Evolutionary conservation across 2,329 filamentous ascomycete species (phyloP).

Genomic region (Xylaria hypoxylon): DNA sequence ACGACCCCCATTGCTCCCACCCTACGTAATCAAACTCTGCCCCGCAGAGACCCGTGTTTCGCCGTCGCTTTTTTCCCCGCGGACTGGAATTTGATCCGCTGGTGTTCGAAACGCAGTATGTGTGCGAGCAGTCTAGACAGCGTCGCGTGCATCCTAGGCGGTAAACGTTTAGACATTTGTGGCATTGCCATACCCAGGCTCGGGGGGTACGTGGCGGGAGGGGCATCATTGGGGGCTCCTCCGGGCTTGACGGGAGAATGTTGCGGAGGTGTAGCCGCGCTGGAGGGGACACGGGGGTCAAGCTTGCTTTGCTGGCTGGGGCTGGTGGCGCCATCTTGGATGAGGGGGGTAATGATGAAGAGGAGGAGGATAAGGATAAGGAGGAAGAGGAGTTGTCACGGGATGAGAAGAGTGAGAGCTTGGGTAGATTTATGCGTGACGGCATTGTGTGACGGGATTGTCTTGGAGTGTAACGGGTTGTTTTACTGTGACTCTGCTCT

Average conservation of each 20-base stretch:
- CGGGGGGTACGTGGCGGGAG: conserved; percentile 42
- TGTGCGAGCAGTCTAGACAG: conserved; percentile 50
- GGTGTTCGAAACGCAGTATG: conserved; percentile 43
- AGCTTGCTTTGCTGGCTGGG: conserved; percentile 12
- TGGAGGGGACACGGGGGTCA: conserved; percentile 43
- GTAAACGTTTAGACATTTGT: conserved; percentile 49
- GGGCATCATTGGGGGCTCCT: conserved; percentile 44
- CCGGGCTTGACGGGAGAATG: conserved; percentile 44
- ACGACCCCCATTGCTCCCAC: conserved; percentile 49
- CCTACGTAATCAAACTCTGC: conserved; percentile 50
- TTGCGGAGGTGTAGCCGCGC: conserved; percentile 48
- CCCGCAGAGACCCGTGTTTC: conserved; percentile 38
- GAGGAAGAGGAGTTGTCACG: conserved; percentile 24
- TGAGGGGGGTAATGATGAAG: conserved; percentile 11
- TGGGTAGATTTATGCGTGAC: conserved; percentile 42
- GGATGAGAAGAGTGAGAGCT: conserved; percentile 43
- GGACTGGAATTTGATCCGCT: not conserved
- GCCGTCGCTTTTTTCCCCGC: conserved; percentile 41
- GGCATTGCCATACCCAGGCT: conserved; percentile 54
- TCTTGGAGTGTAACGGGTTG: conserved; percentile 25
- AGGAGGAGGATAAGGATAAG: conserved; percentile 21
- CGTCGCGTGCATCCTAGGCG: conserved; percentile 51
- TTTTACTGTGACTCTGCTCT: conserved; percentile 23
- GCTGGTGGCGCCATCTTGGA: conserved; percentile 17
- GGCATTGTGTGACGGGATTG: conserved; percentile 40